A percentile compares a stretch with the other conserved stretches of the same genome.
Conservation (phyloP, 805 yeast species). For the Candida boidinii region DNA sequence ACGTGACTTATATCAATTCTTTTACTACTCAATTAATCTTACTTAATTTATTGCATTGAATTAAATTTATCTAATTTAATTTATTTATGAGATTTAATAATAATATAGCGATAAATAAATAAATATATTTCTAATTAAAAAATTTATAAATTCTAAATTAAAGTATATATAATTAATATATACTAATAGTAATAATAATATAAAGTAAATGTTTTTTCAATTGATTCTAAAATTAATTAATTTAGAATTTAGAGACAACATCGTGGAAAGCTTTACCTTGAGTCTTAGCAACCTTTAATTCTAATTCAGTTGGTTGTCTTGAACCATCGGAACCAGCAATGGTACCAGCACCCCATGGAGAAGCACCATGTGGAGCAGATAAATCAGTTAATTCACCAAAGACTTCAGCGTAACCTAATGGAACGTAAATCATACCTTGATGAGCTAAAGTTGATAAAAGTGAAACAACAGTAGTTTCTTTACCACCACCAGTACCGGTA, state of each 20-base stretch:
- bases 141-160: no score
- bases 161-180: no score
- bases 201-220: no score
- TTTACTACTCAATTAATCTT: no score
- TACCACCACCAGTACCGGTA: slow-evolving; percentile 71
- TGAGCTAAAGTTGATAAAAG: slow-evolving; percentile 54
- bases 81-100: no score
- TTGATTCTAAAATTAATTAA: no score
- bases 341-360: slow-evolving; percentile 86
- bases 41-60: no score
- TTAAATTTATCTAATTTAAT: no score
- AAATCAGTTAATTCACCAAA: slow-evolving; percentile 48
- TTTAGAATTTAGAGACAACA: slow-evolving; percentile 29
- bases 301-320: slow-evolving; percentile 56
- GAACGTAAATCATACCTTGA: slow-evolving; percentile 72
- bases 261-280: slow-evolving; percentile 65
- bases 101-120: no score
- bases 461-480: slow-evolving; percentile 59
- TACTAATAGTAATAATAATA: no score
- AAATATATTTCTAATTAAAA: no score
- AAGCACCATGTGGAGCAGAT: slow-evolving; percentile 69
- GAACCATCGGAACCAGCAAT: slow-evolving; percentile 71
- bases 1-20: no score
- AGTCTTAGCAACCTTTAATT: slow-evolving; percentile 49
- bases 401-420: slow-evolving; percentile 60